These are phyloP conservation scores for Saururus chinensis DNA, from an alignment of 164 flowering plant species.

Conservation along the genomic window DNA sequence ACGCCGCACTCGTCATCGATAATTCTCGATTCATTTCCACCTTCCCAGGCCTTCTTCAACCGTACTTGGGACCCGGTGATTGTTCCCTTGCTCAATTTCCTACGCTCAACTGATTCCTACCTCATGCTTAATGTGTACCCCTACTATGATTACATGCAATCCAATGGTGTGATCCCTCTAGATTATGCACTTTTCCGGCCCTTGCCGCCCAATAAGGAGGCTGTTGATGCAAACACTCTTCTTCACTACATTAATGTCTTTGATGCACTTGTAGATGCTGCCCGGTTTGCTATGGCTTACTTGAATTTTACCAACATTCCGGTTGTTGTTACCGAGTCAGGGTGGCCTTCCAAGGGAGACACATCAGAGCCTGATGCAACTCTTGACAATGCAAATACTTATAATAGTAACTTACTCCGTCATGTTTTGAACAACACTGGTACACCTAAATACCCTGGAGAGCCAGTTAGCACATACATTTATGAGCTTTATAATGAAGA, in stretches of 20 bases:
- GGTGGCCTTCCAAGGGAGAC: slow-evolving; percentile 88
- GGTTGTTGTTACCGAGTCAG: slow-evolving; percentile 62
- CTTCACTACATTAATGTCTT: slow-evolving; percentile 81
- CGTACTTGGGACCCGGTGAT: slow-evolving; percentile 58
- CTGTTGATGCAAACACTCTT: slow-evolving; percentile 77
- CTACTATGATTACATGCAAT: slow-evolving; percentile 75
- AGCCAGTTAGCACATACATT: slow-evolving; percentile 71
- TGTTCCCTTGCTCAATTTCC: slow-evolving; percentile 62
- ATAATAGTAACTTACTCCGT: slow-evolving; percentile 69
- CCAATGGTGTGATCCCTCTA: slow-evolving; percentile 63
- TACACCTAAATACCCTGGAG: slow-evolving; percentile 79
- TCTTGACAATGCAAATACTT: slow-evolving; percentile 69
- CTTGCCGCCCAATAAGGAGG: slow-evolving; percentile 75
- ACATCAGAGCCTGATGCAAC: slow-evolving; percentile 63
- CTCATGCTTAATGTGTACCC: slow-evolving; percentile 87
- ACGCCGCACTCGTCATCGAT: slow-evolving; percentile 76
- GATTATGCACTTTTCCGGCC: slow-evolving; percentile 84
- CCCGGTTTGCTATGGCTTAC: slow-evolving; percentile 68
- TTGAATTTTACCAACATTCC: slow-evolving; percentile 68
- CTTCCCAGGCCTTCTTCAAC: slow-evolving; percentile 85
- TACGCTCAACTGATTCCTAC: slow-evolving; percentile 59
- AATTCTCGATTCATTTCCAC: slow-evolving; percentile 81
- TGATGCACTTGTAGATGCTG: slow-evolving; percentile 85
- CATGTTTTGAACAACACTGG: slow-evolving; percentile 80
- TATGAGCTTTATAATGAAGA: slow-evolving; percentile 94